Evolutionary conservation across 768 basidiomycete genomes (phyloP), one percentile per base, ranked within the genome.

Genomic region (Termitomyces heimii): DNA sequence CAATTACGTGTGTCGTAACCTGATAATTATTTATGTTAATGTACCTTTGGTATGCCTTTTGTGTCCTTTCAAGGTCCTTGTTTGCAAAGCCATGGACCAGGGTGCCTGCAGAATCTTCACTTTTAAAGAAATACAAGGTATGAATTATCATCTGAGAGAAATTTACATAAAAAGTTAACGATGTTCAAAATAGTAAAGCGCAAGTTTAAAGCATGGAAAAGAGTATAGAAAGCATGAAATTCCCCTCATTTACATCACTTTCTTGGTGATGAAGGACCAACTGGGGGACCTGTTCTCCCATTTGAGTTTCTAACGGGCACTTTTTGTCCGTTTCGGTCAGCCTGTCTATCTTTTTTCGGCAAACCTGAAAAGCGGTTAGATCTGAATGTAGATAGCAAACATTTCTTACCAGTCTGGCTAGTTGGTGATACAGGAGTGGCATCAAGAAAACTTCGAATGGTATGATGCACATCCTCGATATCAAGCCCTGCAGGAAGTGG

Each of bases 401-500:
- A 42, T 20, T 26, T 52, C 58, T 57, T 48, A 61, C 60, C 49
- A 10, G 46, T 32, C 50, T 54, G 48, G n/a, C 31, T 32, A 31
- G 43, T 47, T 12, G 58, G 59, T 18, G 54, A 53, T 29, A 43
- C 22, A 7, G 56, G 48, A 32, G 40, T 20, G 9, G 9, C 10
- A 24, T 49, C 45, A 24, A 64, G 45, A n/a, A 64, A 56, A 29
- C 5, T 68, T 20, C 66, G 64, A 46, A 80, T 71, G 29, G 77
- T 67, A 4, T 60, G 59, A n/a, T 64, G 57, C 9, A 80, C 68
- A 16, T 75, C 73, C 7, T 60, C 47, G 6, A 65, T 67, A 10
- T 64, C 66, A 13, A 75, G 45, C 4, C 69, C 70, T 9, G 71
- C 65, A 13, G 72, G 67, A n/a, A 69, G 60, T 1, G 77, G 77